Evolutionary conservation across 345 rosid genomes (phyloP).

Genomic region (Cardamine occulta): DNA sequence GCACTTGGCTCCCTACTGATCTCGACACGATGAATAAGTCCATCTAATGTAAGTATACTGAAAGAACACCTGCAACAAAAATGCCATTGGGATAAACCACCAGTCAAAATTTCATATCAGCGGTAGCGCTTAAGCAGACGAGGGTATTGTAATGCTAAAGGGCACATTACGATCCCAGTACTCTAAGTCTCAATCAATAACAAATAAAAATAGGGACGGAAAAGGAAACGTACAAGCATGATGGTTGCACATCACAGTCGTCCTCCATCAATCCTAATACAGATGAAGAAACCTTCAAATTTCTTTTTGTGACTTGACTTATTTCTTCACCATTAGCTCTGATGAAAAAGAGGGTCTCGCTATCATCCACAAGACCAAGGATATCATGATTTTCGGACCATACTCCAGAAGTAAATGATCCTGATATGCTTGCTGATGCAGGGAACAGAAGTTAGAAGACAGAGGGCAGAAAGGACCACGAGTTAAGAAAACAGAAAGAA

Average conservation of each 20-base stretch:
- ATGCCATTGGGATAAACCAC: constrained; percentile 16
- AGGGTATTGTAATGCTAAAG: constrained; percentile 12
- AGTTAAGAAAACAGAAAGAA: constrained; percentile 10
- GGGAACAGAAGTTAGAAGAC: constrained; percentile 42
- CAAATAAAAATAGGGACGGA: neutral
- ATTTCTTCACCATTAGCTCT: constrained; percentile 87
- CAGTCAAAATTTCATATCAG: constrained; percentile 23
- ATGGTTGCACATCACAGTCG: constrained; percentile 48
- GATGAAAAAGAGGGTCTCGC: constrained; percentile 68
- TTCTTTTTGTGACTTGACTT: constrained; percentile 58
- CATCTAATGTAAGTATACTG: constrained; percentile 69
- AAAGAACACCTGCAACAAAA: constrained; percentile 70
- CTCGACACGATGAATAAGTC: constrained; percentile 69
- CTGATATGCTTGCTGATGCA: constrained; percentile 54
- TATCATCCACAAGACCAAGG: constrained; percentile 76
- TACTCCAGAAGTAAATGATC: constrained; percentile 66
- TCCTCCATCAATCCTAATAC: constrained; percentile 70
- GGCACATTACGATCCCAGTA: constrained; percentile 8
- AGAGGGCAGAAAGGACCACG: constrained; percentile 11
- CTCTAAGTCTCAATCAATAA: constrained; percentile 34
- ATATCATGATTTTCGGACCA: constrained; percentile 89
- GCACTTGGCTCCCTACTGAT: constrained; percentile 69
- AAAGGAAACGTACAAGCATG: constrained; percentile 66
- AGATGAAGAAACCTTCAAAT: constrained; percentile 64
- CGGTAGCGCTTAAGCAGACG: constrained; percentile 11